Conservation (phyloP, 164 flowering plant species). For the Chimonanthus salicifolius region DNA sequence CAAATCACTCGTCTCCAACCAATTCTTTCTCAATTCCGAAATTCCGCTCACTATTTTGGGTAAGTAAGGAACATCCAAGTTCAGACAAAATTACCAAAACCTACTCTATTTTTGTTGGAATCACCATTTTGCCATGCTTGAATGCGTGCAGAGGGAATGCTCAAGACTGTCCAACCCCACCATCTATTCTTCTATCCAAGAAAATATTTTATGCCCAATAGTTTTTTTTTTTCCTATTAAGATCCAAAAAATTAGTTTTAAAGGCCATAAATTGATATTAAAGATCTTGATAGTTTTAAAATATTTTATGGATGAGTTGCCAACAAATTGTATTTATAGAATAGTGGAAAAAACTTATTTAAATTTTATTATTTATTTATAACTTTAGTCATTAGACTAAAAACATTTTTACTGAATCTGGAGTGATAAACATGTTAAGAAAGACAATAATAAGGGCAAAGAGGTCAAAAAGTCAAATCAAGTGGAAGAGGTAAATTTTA, state of each 20-base stretch:
- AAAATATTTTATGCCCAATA: too few species aligned
- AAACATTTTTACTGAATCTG: too few species aligned
- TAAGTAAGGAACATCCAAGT: too few species aligned
- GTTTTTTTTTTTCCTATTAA: too few species aligned
- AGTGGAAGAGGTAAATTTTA: not conserved
- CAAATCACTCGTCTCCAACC: not conserved
- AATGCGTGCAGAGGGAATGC: not conserved
- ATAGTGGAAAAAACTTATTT: too few species aligned
- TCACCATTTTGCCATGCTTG: not conserved
- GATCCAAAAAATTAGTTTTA: too few species aligned
- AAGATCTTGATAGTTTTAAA: not conserved
- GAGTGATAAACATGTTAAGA: too few species aligned
- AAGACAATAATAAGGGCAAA: not conserved
- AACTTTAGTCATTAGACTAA: too few species aligned
- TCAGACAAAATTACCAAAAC: not conserved
- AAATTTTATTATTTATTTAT: too few species aligned
- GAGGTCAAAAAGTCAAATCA: too few species aligned
- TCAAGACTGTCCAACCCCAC: not conserved
- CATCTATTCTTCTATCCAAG: not conserved
- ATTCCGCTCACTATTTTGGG: not conserved
- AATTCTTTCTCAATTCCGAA: not conserved
- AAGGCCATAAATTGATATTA: not conserved
- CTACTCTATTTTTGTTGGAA: not conserved
- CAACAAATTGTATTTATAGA: too few species aligned
- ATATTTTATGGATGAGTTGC: too few species aligned